Conservation (phyloP, 495 filamentous ascomycete species). For the Cryomyces antarcticus region DNA sequence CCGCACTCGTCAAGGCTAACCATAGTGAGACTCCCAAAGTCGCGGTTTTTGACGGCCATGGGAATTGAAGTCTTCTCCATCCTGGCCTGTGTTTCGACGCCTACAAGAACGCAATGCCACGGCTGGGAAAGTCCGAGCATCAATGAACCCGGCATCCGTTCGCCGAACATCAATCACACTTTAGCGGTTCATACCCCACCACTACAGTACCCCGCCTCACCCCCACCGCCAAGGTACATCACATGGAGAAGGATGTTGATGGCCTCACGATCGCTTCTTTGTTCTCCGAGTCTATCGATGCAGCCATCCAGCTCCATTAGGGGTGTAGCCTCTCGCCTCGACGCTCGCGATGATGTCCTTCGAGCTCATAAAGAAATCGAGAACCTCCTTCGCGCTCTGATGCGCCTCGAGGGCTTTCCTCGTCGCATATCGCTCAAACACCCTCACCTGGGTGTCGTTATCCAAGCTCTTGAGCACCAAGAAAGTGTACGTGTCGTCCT, state of each 20-base stretch:
- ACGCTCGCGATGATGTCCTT: slow-evolving; percentile 4
- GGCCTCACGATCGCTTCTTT: background rate
- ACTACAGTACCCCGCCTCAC: too few relatives aligned
- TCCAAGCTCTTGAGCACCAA: slow-evolving; percentile 8
- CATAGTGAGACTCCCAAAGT: too few relatives aligned
- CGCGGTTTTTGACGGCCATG: too few relatives aligned
- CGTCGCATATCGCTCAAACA: slow-evolving; percentile 8
- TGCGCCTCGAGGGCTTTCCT: slow-evolving; percentile 7
- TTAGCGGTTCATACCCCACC: too few relatives aligned
- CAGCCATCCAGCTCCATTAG: slow-evolving; percentile 13
- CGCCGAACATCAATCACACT: too few relatives aligned
- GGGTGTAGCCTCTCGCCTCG: slow-evolving; percentile 8
- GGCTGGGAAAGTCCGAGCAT: too few relatives aligned
- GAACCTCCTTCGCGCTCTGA: slow-evolving; percentile 5
- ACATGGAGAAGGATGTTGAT: background rate
- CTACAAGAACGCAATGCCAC: too few relatives aligned
- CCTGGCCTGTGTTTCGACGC: too few relatives aligned
- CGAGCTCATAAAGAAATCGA: slow-evolving; percentile 5
- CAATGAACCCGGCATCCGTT: too few relatives aligned
- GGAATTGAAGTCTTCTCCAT: too few relatives aligned
- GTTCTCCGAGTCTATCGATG: slow-evolving; percentile 1
- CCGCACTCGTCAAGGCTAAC: too few relatives aligned
- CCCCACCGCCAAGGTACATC: background rate
- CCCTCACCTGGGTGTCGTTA: slow-evolving; percentile 6
- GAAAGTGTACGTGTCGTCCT: slow-evolving; percentile 5